Percentiles rank a stretch among this genome's conserved stretches.
Evolutionary conservation across 257 asterid genomes (phyloP).

Genomic region (Jasminum sambac): DNA sequence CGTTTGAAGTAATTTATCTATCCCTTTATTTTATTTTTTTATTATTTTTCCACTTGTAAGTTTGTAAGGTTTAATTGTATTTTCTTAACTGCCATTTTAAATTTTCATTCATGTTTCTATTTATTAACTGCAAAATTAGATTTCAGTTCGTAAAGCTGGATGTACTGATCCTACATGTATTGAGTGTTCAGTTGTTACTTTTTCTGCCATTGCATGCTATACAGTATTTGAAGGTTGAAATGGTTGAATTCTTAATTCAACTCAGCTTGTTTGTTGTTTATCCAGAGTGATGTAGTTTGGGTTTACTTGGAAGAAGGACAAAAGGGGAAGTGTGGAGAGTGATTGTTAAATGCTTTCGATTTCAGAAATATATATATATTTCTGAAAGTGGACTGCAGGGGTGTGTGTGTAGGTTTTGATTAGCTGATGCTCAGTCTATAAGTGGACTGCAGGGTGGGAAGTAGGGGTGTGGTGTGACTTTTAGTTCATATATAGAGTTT

Average conservation of each 20-base stretch:
- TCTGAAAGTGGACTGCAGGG: too few relatives aligned
- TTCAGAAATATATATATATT: too few relatives aligned
- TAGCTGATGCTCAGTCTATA: too few relatives aligned
- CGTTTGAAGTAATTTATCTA: neutral
- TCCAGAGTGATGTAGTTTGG: neutral
- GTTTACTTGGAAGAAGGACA: neutral
- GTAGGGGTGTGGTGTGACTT: too few relatives aligned
- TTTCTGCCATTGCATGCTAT: neutral
- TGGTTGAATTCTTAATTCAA: neutral
- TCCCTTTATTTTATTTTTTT: neutral
- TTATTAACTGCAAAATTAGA: conserved; percentile 8
- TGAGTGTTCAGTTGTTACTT: conserved; percentile 8
- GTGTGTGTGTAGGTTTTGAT: too few relatives aligned
- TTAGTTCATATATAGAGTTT: neutral
- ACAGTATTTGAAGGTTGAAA: neutral
- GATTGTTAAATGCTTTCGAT: too few relatives aligned
- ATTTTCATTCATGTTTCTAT: conserved; percentile 3
- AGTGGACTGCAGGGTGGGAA: too few relatives aligned
- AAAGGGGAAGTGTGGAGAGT: too few relatives aligned
- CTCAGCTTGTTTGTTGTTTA: neutral
- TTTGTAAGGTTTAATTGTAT: conserved; percentile 7
- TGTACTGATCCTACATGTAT: neutral
- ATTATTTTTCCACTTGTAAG: neutral
- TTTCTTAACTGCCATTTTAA: neutral
- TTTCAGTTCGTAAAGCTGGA: conserved; percentile 3